Conservation (phyloP, 257 asterid genomes). For the Mentha longifolia region DNA sequence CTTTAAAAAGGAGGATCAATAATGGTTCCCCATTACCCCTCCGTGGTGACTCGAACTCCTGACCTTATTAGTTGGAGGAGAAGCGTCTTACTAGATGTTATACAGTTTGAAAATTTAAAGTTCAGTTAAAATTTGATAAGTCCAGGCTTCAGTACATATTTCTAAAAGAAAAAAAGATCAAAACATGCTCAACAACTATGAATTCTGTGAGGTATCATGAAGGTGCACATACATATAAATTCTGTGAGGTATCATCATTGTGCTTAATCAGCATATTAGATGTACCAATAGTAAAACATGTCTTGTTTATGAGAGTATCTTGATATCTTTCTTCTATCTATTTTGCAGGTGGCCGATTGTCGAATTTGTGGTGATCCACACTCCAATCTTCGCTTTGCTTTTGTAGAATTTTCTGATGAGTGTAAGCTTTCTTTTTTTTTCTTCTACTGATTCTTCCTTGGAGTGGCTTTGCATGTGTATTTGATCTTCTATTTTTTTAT, state of each 20-base stretch:
- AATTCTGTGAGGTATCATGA: no score
- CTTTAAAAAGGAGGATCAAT: no score
- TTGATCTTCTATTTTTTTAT: conserved; percentile 24
- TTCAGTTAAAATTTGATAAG: background rate
- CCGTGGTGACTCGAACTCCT: no score
- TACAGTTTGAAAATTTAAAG: background rate
- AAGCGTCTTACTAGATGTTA: background rate
- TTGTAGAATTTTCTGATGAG: conserved; percentile 90
- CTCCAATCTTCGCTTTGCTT: conserved; percentile 97
- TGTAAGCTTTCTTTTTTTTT: conserved; percentile 53
- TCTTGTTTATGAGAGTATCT: background rate
- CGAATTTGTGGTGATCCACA: conserved; percentile 98
- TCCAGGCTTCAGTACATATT: background rate
- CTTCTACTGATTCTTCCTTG: background rate
- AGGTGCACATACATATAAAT: background rate
- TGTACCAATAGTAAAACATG: background rate
- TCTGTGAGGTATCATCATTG: background rate
- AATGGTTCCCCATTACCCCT: no score
- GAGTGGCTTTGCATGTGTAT: conserved; percentile 8
- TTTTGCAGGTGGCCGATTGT: conserved; percentile 83
- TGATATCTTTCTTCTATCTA: conserved; percentile 20
- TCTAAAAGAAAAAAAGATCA: background rate
- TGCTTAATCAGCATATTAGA: background rate
- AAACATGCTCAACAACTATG: background rate
- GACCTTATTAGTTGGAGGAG: background rate